Percentiles rank a stretch among this genome's conserved stretches.
Conservation (phyloP, 768 basidiomycete genomes). For the Nidularia pulvinata region DNA sequence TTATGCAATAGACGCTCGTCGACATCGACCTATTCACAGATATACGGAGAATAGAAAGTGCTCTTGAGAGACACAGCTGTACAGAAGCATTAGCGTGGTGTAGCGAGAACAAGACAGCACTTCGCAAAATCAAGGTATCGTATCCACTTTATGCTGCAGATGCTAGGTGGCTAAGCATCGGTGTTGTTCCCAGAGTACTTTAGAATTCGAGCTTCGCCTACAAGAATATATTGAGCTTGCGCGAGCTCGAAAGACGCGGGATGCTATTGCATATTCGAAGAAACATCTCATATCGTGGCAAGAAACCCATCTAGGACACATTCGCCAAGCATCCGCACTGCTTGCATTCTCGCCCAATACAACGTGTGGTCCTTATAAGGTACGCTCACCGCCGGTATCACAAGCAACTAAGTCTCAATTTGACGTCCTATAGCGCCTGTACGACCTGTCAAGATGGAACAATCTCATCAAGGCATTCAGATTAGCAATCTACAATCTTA, state of each 20-base stretch:
- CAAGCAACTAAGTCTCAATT: neutral
- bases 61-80: constrained; percentile 74
- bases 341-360: constrained; percentile 77
- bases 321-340: constrained; percentile 74
- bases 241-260: constrained; percentile 57
- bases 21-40: constrained; percentile 93
- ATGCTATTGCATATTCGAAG: constrained; percentile 84
- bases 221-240: constrained; percentile 97
- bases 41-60: constrained; percentile 83
- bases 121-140: constrained; percentile 86
- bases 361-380: constrained; percentile 79
- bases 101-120: constrained; percentile 90
- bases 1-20: constrained; percentile 67
- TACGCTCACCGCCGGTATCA: constrained; percentile 22
- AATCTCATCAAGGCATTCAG: constrained; percentile 79
- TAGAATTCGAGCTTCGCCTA: constrained; percentile 94
- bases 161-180: constrained; percentile 1
- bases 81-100: constrained; percentile 95
- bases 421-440: constrained; percentile 63
- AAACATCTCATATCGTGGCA: constrained; percentile 85
- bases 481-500: constrained; percentile 82
- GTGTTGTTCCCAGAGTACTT: constrained; percentile 63
- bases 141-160: constrained; percentile 2
- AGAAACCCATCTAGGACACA: constrained; percentile 76
- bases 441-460: constrained; percentile 80